Conservation (phyloP, 441 rosid species). For the Raphanus hybrid region DNA sequence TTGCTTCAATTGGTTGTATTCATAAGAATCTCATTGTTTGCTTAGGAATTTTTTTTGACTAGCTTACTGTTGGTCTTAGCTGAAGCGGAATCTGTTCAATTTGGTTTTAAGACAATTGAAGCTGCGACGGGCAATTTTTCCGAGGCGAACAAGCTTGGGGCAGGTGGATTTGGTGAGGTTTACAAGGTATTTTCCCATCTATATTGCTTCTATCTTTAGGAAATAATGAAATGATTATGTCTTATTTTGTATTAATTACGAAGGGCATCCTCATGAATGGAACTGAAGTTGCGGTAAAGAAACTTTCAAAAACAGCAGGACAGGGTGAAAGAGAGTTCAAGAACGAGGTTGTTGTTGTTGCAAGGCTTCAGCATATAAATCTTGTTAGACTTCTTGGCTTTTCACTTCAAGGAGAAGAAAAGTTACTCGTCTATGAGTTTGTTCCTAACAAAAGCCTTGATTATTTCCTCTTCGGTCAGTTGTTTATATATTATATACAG, state of each 20-base stretch:
- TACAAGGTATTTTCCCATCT: slow-evolving; percentile 45
- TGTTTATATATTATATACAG: background rate
- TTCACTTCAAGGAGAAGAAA: slow-evolving; percentile 48
- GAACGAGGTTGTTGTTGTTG: slow-evolving; percentile 53
- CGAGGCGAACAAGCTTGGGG: slow-evolving; percentile 51
- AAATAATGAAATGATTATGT: background rate
- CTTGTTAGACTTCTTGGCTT: slow-evolving; percentile 55
- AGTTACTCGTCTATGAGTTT: slow-evolving; percentile 52
- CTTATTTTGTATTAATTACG: background rate
- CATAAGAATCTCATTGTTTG: background rate
- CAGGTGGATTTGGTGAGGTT: slow-evolving; percentile 67
- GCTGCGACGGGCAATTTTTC: slow-evolving; percentile 49
- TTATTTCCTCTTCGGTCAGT: slow-evolving; percentile 48
- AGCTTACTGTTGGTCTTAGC: background rate
- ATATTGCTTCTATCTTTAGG: background rate
- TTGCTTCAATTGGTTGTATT: background rate
- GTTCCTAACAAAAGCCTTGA: slow-evolving; percentile 60
- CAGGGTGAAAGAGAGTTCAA: slow-evolving; percentile 56
- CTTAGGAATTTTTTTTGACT: background rate
- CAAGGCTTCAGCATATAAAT: slow-evolving; percentile 61
- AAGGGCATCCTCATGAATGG: slow-evolving; percentile 48
- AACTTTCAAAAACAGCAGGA: slow-evolving; percentile 42
- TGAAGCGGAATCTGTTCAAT: slow-evolving; percentile 43
- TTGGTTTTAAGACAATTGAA: slow-evolving; percentile 47
- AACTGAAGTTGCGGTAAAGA: slow-evolving; percentile 50